phyloP scores from a whole-genome alignment of 2,329 filamentous ascomycete genomes.

The Lasiodiplodia citricola region DNA sequence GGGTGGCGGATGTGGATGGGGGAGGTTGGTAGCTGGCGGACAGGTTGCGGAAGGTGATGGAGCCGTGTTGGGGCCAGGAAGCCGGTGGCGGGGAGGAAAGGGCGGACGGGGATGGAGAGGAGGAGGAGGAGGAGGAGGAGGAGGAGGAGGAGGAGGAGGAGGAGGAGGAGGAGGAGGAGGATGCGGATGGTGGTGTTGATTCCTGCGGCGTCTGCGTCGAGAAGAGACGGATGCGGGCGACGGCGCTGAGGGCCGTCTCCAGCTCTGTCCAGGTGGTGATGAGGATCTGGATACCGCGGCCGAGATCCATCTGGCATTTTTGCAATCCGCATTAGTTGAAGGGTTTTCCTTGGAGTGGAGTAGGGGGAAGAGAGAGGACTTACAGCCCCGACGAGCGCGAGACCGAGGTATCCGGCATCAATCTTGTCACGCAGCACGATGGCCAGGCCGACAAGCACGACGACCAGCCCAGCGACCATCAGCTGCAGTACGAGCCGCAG shows the following conservation, averaged over 20 bases:
- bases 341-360: too few relatives aligned
- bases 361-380: too few relatives aligned
- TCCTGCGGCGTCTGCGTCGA: conserved; percentile 28
- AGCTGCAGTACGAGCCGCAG: conserved; percentile 48
- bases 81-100: conserved; percentile 24
- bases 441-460: conserved; percentile 43
- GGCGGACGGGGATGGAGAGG: conserved; percentile 34
- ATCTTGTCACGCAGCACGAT: conserved; percentile 45
- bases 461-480: conserved; percentile 47
- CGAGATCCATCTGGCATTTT: conserved; percentile 28
- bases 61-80: conserved; percentile 50
- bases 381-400: conserved; percentile 47
- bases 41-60: conserved; percentile 51
- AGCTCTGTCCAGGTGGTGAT: conserved; percentile 61
- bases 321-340: too few relatives aligned
- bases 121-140: conserved; percentile 52
- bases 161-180: conserved; percentile 47
- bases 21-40: conserved; percentile 47
- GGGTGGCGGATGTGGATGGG: too few relatives aligned
- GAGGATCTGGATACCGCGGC: conserved; percentile 37
- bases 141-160: conserved; percentile 52
- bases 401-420: conserved; percentile 56
- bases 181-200: conserved; percentile 57
- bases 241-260: conserved; percentile 63
- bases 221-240: conserved; percentile 62